phyloP scores from a whole-genome alignment of 495 filamentous ascomycete genomes.

The Lepraria neglecta region DNA sequence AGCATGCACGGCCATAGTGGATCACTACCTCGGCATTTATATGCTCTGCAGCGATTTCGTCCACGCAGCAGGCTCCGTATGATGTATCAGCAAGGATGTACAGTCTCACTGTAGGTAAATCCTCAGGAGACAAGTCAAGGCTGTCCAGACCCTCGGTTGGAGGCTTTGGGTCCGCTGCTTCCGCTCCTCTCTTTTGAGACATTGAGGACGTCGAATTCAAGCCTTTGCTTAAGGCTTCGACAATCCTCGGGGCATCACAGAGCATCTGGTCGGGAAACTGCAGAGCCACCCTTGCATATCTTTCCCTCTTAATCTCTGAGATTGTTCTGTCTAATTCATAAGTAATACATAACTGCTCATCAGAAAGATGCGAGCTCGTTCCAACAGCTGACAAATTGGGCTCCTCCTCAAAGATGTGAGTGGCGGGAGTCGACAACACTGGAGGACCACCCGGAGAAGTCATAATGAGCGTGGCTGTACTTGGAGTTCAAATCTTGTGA shows the following conservation, averaged over 20 bases:
- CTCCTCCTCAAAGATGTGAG: slow-evolving; percentile 65
- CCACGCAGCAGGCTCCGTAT: slow-evolving; percentile 94
- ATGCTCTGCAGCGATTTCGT: slow-evolving; percentile 95
- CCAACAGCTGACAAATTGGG: slow-evolving; percentile 37
- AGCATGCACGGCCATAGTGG: slow-evolving; percentile 88
- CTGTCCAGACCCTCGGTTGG: slow-evolving; percentile 20
- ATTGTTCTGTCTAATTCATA: slow-evolving; percentile 87
- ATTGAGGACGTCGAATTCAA: background rate
- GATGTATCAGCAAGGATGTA: slow-evolving; percentile 94
- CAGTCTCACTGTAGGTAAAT: slow-evolving; percentile 46
- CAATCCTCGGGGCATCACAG: slow-evolving; percentile 75
- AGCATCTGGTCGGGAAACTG: slow-evolving; percentile 95
- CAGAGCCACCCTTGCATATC: slow-evolving; percentile 72
- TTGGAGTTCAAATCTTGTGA: background rate
- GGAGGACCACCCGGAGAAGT: slow-evolving; percentile 45
- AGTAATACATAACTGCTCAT: slow-evolving; percentile 65
- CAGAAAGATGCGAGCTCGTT: slow-evolving; percentile 41
- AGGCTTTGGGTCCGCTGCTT: background rate
- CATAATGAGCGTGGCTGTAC: background rate
- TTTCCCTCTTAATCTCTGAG: slow-evolving; percentile 59
- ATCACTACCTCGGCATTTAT: slow-evolving; percentile 85
- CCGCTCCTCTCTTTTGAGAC: background rate
- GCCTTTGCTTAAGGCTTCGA: slow-evolving; percentile 49
- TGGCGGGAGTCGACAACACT: slow-evolving; percentile 81
- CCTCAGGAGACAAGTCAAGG: slow-evolving; percentile 3